Conservation (phyloP, 2,329 filamentous ascomycete species). For the Colletotrichum kahawae region DNA sequence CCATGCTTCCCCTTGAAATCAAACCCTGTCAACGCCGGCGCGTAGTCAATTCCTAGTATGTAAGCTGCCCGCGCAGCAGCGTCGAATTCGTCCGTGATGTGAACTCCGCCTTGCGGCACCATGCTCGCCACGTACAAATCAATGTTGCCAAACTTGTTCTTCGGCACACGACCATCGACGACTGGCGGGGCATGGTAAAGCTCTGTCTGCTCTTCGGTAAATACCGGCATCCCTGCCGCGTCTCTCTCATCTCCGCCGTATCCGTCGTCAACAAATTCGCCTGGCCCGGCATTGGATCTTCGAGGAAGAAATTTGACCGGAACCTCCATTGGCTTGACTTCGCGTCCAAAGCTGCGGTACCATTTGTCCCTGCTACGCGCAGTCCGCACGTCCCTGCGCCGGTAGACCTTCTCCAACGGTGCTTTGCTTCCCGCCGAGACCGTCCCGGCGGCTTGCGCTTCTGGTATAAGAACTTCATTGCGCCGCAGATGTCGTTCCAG, state of each 20-base stretch:
- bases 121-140: slow-evolving; percentile 93
- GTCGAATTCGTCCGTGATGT: slow-evolving; percentile 59
- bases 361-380: slow-evolving; percentile 85
- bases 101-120: slow-evolving; percentile 81
- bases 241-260: slow-evolving; percentile 49
- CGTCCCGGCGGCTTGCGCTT: slow-evolving; percentile 74
- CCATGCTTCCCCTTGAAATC: slow-evolving; percentile 85
- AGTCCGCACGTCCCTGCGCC: slow-evolving; percentile 78
- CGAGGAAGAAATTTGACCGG: slow-evolving; percentile 77
- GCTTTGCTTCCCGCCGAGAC: slow-evolving; percentile 70
- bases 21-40: slow-evolving; percentile 89
- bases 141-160: slow-evolving; percentile 93
- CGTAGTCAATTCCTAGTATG: slow-evolving; percentile 81
- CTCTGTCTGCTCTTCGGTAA: slow-evolving; percentile 69
- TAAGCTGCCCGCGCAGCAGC: slow-evolving; percentile 74
- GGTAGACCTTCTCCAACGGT: slow-evolving; percentile 78
- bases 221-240: slow-evolving; percentile 61
- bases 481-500: slow-evolving; percentile 83
- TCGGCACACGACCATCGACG: slow-evolving; percentile 76
- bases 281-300: slow-evolving; percentile 36
- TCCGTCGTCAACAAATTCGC: slow-evolving; percentile 38
- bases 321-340: slow-evolving; percentile 79
- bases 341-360: slow-evolving; percentile 80
- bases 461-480: slow-evolving; percentile 81
- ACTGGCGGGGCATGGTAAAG: slow-evolving; percentile 80